Base-by-base conservation (phyloP, 1,284 basidiomycete genomes). In the Clitocybe nebularis region DNA sequence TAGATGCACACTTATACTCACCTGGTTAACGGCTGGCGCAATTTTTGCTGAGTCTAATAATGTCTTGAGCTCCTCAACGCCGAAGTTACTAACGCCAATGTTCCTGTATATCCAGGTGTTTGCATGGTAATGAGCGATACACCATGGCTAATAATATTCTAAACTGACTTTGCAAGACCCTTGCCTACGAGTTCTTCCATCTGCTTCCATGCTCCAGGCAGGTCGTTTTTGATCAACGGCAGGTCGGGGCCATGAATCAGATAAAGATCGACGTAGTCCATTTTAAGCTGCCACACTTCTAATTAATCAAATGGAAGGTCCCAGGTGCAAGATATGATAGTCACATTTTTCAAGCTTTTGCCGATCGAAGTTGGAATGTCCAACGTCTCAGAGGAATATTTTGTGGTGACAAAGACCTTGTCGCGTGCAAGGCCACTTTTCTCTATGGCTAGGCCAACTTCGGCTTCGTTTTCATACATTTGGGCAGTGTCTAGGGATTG, bases 1-100 rank as follows among this genome's bases (percentile, higher is more conserved):
- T n/a, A n/a, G n/a, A n/a, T n/a, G n/a, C n/a, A n/a, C n/a, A n/a
- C 22, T 5, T 14, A 39, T 2, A 50, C 60, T 32, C 20, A 79
- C 82, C 64, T 89, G 87, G 58, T 89, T 88, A 32, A 81, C 83
- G 2, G 76, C 80, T 0, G 84, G 86, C 35, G 74, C 72, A 48
- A 84, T 60, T 43, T 74, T 76, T 1, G 78, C 78, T 2, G 69
- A 63, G 38, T 70, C 69, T 23, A 86, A 55, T 6, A 89, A 58
- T 17, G 66, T 66, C 51, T 79, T 64, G 26, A 87, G 68, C 30
- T 81, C 68, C 3, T 68, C 56, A 17, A 81, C 65, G n/a, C 63
- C 60, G 57, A 82, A 87, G 63, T 89, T 89, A 59, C 78, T 82
- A 16, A 89, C 79, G n/a, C 85, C 85, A 42, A 87, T 84, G 48